Conservation (phyloP, 2,329 filamentous ascomycete species). For the Cercospora beticola region DNA sequence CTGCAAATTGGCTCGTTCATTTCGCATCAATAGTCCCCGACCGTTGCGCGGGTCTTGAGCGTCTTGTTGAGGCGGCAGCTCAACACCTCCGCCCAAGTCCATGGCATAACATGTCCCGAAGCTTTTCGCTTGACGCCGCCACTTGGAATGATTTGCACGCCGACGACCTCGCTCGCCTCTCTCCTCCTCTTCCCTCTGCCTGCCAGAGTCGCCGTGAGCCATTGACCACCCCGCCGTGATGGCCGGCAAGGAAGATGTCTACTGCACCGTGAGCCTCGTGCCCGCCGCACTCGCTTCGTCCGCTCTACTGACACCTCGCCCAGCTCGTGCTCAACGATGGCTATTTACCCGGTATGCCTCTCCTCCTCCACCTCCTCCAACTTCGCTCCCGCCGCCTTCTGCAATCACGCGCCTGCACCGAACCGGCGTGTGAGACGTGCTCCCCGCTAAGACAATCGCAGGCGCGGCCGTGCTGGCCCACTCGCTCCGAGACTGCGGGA, state of each 20-base stretch:
- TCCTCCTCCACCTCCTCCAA: background rate
- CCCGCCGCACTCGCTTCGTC: background rate
- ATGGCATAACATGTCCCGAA: background rate
- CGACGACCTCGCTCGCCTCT: background rate
- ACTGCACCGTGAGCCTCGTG: slow-evolving; percentile 59
- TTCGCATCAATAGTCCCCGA: background rate
- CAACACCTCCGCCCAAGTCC: background rate
- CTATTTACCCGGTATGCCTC: slow-evolving; percentile 78
- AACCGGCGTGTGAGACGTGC: background rate
- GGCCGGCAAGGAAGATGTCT: slow-evolving; percentile 56
- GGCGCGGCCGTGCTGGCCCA: slow-evolving; percentile 92
- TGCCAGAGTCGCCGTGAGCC: background rate
- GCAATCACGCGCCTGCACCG: slow-evolving; percentile 3
- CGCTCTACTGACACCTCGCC: background rate
- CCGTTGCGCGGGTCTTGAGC: background rate
- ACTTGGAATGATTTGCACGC: background rate
- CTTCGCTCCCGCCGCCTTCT: slow-evolving; percentile 1
- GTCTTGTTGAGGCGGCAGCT: slow-evolving; percentile 1
- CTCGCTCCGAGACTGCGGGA: slow-evolving; percentile 87
- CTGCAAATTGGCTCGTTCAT: background rate
- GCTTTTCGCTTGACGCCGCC: background rate
- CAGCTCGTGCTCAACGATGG: slow-evolving; percentile 89
- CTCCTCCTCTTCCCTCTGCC: background rate
- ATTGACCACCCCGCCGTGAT: slow-evolving; percentile 10
- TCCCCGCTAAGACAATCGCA: slow-evolving; percentile 42